phyloP scores from a whole-genome alignment of 176 grass and related monocot species.

The Dendrocalamus sinicus region DNA sequence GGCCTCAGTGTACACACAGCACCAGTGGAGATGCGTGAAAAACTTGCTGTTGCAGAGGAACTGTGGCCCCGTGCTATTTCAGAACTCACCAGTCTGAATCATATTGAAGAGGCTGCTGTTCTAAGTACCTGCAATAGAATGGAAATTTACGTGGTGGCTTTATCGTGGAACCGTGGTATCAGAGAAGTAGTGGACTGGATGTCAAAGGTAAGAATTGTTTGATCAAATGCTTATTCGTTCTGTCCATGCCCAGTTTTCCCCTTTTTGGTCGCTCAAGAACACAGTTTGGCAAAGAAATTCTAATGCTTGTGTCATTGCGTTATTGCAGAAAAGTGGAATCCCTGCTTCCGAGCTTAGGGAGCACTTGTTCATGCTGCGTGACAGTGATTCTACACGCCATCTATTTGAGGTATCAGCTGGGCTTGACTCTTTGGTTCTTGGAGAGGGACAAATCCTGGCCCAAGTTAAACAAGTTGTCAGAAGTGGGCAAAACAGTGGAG shows the following conservation, averaged over 20 bases:
- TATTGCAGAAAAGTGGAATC: constrained; percentile 80
- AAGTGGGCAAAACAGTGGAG: constrained; percentile 73
- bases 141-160: constrained; percentile 92
- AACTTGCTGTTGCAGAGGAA: constrained; percentile 89
- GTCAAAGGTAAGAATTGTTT: constrained; percentile 72
- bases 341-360: constrained; percentile 75
- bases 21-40: constrained; percentile 95
- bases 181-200: constrained; percentile 98
- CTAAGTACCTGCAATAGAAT: constrained; percentile 99
- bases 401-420: constrained; percentile 87
- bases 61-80: constrained; percentile 89
- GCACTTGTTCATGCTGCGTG: constrained; percentile 84
- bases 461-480: constrained; percentile 95
- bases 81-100: constrained; percentile 81
- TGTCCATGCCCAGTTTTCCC: constrained; percentile 11
- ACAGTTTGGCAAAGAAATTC: constrained; percentile 14
- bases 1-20: constrained; percentile 93
- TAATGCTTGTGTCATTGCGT: constrained; percentile 28
- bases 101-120: constrained; percentile 98
- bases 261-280: constrained; percentile 27
- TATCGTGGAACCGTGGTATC: constrained; percentile 97
- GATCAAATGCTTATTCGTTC: constrained; percentile 16
- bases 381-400: constrained; percentile 78
- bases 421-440: constrained; percentile 85
- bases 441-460: constrained; percentile 88